Conservation (phyloP, 768 basidiomycete genomes). For the Chalciporus piperatus region DNA sequence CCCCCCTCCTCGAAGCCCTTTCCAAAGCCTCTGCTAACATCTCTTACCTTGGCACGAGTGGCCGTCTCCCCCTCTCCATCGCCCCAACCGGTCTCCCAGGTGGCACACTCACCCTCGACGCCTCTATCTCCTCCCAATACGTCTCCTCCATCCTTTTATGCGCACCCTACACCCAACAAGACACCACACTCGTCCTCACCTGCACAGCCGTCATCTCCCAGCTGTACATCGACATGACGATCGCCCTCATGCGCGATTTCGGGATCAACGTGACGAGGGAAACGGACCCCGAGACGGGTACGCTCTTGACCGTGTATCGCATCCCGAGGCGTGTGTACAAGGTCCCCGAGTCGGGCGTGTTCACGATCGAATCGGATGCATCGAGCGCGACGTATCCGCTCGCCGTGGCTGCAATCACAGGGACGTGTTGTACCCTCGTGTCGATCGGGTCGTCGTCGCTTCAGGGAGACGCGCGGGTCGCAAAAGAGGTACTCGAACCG, state of each 20-base stretch:
- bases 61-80: slow-evolving; percentile 88
- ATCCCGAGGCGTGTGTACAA: slow-evolving; percentile 79
- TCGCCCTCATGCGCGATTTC: slow-evolving; percentile 95
- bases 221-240: slow-evolving; percentile 99
- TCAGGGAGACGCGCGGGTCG: slow-evolving; percentile 97
- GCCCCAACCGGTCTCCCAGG: slow-evolving; percentile 81
- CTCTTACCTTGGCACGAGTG: slow-evolving; percentile 71
- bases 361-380: slow-evolving; percentile 94
- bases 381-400: slow-evolving; percentile 96
- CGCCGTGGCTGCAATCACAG: slow-evolving; percentile 95
- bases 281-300: slow-evolving; percentile 55
- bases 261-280: slow-evolving; percentile 75
- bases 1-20: slow-evolving; percentile 90
- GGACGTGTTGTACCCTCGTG: slow-evolving; percentile 89
- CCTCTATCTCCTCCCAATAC: slow-evolving; percentile 96
- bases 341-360: slow-evolving; percentile 62
- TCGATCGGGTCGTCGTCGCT: slow-evolving; percentile 90
- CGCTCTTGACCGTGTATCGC: slow-evolving; percentile 74
- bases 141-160: slow-evolving; percentile 96
- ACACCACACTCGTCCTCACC: slow-evolving; percentile 85
- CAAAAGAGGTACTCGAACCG: slow-evolving; percentile 84
- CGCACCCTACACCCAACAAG: slow-evolving; percentile 84
- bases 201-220: slow-evolving; percentile 97
- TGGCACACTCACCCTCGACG: slow-evolving; percentile 80
- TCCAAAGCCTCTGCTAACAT: slow-evolving; percentile 76